A percentile compares a stretch with the other conserved stretches of the same genome.
phyloP scores from a whole-genome alignment of 768 basidiomycete genomes.

The Lyophyllum atratum region DNA sequence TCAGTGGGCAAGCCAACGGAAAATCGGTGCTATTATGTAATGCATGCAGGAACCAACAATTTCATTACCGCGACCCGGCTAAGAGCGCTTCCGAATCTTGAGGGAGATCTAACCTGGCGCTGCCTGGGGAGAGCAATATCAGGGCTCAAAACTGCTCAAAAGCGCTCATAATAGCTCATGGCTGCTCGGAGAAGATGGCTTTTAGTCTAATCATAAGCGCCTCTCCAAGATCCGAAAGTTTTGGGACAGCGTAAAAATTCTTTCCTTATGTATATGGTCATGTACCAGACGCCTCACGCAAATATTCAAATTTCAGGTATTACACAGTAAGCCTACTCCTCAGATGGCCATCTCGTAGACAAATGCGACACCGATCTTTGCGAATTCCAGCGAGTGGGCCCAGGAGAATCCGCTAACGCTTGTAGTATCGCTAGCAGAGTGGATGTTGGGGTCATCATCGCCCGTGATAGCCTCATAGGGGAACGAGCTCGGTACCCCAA shows the following conservation, averaged over 20 bases:
- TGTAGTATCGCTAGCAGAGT: slow-evolving; percentile 46
- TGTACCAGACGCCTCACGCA: no score
- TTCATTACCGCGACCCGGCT: background rate
- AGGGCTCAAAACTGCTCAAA: no score
- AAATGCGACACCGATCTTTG: slow-evolving; percentile 60
- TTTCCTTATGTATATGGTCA: no score
- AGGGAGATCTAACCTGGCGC: background rate
- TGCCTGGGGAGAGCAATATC: no score
- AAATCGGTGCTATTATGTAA: background rate
- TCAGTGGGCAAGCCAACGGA: background rate
- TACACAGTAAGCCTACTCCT: background rate
- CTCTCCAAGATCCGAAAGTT: no score
- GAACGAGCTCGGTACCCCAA: slow-evolving; percentile 41
- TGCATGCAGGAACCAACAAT: background rate
- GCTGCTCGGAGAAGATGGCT: no score
- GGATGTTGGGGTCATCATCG: slow-evolving; percentile 44
- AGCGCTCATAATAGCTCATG: no score
- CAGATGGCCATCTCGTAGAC: slow-evolving; percentile 48
- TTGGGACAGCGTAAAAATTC: no score
- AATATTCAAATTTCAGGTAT: background rate
- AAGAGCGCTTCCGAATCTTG: background rate
- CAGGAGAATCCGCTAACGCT: slow-evolving; percentile 48
- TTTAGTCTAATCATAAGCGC: no score
- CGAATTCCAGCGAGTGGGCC: slow-evolving; percentile 58
- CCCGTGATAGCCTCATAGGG: slow-evolving; percentile 45